Conservation (phyloP, 2,329 filamentous ascomycete species). For the Aureobasidium sp. region DNA sequence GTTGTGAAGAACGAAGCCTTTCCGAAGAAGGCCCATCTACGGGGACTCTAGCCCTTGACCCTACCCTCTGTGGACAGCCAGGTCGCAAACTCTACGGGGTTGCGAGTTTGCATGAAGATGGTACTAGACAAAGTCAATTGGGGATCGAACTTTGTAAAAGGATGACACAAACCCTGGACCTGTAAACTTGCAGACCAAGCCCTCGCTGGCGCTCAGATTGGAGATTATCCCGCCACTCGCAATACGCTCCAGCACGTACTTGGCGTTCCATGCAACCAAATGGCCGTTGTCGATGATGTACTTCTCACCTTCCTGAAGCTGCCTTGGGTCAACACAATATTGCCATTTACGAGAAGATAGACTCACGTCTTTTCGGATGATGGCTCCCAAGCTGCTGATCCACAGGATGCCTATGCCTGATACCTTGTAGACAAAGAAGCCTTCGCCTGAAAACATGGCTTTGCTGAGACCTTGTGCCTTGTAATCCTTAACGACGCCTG, state of each 20-base stretch:
- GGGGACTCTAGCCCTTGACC: background rate
- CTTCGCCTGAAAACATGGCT: conserved; percentile 89
- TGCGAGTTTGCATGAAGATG: conserved; percentile 86
- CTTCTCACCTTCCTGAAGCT: conserved; percentile 59
- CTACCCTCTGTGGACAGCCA: conserved; percentile 39
- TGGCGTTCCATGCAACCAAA: conserved; percentile 92
- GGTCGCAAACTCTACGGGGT: conserved; percentile 54
- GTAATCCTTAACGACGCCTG: conserved; percentile 13
- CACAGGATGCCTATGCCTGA: conserved; percentile 73
- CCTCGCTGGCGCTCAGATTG: conserved; percentile 71
- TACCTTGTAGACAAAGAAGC: conserved; percentile 82
- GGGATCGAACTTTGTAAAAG: background rate
- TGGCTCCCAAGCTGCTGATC: conserved; percentile 89
- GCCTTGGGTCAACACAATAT: background rate
- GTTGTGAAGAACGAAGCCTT: background rate
- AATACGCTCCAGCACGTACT: conserved; percentile 83
- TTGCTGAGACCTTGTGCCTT: conserved; percentile 61
- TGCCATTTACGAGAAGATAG: background rate
- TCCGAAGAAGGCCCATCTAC: background rate
- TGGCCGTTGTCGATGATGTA: conserved; percentile 72
- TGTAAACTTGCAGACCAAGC: conserved; percentile 87
- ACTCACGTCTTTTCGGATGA: conserved; percentile 85
- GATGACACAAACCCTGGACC: conserved; percentile 32
- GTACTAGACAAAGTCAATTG: conserved; percentile 58
- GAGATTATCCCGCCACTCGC: conserved; percentile 89